Evolutionary conservation across 768 basidiomycete genomes (phyloP).

Genomic region (Termitomyces sp.): DNA sequence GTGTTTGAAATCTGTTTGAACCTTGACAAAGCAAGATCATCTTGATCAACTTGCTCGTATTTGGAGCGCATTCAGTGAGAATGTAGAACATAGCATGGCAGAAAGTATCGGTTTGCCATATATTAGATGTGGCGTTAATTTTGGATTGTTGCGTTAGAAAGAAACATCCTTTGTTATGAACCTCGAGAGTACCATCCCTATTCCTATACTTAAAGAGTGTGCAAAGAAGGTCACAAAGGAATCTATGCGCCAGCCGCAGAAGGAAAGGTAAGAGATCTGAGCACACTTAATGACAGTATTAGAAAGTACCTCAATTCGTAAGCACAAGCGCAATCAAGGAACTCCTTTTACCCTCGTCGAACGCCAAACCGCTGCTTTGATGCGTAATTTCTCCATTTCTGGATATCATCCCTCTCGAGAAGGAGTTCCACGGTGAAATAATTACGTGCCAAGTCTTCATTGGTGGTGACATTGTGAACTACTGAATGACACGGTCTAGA

Average conservation of each 20-base stretch:
- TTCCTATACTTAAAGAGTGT: neutral
- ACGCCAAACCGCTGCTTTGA: conserved; percentile 36
- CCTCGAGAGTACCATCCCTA: neutral
- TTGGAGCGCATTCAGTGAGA: neutral
- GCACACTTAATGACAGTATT: no score
- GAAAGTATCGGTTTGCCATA: neutral
- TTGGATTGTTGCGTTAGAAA: no score
- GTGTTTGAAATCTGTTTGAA: neutral
- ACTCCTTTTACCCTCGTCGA: conserved; percentile 12
- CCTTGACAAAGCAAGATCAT: no score
- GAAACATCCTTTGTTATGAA: neutral
- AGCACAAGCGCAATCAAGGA: neutral
- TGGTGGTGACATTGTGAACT: conserved; percentile 44
- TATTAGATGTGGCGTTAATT: no score
- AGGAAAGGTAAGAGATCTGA: no score
- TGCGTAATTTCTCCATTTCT: conserved; percentile 51
- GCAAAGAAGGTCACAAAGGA: neutral
- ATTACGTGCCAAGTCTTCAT: conserved; percentile 43
- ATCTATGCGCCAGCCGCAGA: no score
- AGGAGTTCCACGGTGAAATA: conserved; percentile 48
- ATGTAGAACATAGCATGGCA: neutral
- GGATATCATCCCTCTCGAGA: conserved; percentile 47
- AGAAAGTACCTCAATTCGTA: neutral
- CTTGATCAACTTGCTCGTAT: no score
- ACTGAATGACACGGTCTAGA: conserved; percentile 45